These are phyloP conservation scores for Litchi chinensis DNA, from an alignment of 345 rosid species.

Conservation along the genomic window DNA sequence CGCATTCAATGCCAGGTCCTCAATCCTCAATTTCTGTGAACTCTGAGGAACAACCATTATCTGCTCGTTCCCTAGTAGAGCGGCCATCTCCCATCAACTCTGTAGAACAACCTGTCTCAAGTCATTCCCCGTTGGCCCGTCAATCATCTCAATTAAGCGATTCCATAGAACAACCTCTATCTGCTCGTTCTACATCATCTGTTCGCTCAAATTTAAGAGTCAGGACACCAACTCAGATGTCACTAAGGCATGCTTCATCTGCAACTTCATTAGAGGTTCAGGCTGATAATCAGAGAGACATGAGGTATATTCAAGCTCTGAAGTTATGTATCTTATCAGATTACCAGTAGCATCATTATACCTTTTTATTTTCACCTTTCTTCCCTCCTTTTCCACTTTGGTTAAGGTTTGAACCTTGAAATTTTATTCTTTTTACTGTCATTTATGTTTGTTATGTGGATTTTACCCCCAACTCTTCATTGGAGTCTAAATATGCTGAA, in stretches of 20 bases:
- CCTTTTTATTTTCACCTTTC: neutral
- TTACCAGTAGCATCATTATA: neutral
- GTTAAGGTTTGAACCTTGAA: constrained; percentile 6
- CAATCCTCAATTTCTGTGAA: constrained; percentile 36
- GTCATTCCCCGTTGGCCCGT: constrained; percentile 37
- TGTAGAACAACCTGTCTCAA: constrained; percentile 46
- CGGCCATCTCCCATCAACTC: constrained; percentile 44
- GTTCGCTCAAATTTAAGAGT: constrained; percentile 42
- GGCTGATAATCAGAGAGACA: constrained; percentile 45
- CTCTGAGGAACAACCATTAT: constrained; percentile 42
- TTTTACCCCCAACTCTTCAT: neutral
- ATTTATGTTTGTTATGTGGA: constrained; percentile 2
- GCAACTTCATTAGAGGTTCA: constrained; percentile 40
- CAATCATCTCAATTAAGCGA: constrained; percentile 39
- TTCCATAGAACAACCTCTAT: constrained; percentile 50
- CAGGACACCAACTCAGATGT: constrained; percentile 43
- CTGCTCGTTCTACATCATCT: constrained; percentile 51
- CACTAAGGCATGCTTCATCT: constrained; percentile 63
- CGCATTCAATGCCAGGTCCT: constrained; percentile 44
- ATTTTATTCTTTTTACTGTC: neutral
- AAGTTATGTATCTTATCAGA: neutral
- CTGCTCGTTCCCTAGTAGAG: constrained; percentile 33
- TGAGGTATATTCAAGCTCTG: constrained; percentile 48
- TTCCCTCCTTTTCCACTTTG: neutral
- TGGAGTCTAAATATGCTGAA: constrained; percentile 5